These are phyloP conservation scores for Kodamaea neixiangensis DNA, from an alignment of 805 yeast genomes.

Conservation along the genomic window DNA sequence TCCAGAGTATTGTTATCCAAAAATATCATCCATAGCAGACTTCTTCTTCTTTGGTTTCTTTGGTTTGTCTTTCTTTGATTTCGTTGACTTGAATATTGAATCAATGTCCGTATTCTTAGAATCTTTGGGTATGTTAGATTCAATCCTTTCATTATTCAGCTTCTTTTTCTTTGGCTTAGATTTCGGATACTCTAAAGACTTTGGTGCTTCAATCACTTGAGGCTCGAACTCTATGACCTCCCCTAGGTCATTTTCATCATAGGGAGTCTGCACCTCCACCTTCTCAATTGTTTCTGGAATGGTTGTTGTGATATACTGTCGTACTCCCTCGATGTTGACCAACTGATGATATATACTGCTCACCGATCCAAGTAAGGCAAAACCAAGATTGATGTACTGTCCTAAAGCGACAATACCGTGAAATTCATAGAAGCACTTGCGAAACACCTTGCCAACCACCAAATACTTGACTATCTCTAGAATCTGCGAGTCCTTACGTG, in stretches of 20 bases:
- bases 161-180: constrained; percentile 12
- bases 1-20: constrained; percentile 45
- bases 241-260: constrained; percentile 17
- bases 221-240: constrained; percentile 19
- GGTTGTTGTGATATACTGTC: constrained; percentile 2
- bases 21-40: constrained; percentile 67
- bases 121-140: neutral
- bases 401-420: constrained; percentile 71
- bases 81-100: neutral
- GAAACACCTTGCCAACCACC: constrained; percentile 37
- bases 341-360: constrained; percentile 43
- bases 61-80: constrained; percentile 13
- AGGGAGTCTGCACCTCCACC: constrained; percentile 28
- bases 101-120: constrained; percentile 1
- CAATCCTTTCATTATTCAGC: constrained; percentile 8
- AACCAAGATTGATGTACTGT: constrained; percentile 74
- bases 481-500: constrained; percentile 12
- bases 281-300: neutral
- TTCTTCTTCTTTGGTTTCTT: constrained; percentile 15
- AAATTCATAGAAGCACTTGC: constrained; percentile 58
- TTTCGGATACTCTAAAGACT: constrained; percentile 12
- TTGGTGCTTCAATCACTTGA: neutral
- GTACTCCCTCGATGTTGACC: constrained; percentile 20
- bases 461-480: constrained; percentile 26
- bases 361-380: constrained; percentile 60